Conservation (phyloP, 2,329 filamentous ascomycete species). For the Colletotrichum sp. region DNA sequence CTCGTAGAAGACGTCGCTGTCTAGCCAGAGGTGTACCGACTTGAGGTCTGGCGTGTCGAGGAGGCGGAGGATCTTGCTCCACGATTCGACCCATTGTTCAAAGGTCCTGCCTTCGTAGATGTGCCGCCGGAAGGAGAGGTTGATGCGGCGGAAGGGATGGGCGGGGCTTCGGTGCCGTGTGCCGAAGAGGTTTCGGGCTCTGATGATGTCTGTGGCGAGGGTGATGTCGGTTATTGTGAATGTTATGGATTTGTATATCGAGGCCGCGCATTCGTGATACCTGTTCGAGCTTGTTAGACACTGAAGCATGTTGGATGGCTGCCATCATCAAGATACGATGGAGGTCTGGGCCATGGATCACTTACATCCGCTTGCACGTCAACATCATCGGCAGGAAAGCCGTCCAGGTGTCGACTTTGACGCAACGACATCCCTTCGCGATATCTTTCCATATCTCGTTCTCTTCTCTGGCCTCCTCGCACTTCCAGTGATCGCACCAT, state of each 20-base stretch:
- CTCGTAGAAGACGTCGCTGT: conserved; percentile 15
- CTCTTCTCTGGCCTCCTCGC: conserved; percentile 6
- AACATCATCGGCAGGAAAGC: conserved; percentile 10
- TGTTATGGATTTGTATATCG: background rate
- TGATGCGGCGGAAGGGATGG: conserved; percentile 8
- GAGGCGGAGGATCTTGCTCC: background rate
- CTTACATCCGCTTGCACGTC: conserved; percentile 13
- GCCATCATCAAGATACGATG: no score
- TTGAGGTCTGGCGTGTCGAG: background rate
- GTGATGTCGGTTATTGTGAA: conserved; percentile 15
- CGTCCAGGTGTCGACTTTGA: background rate
- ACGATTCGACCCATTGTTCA: conserved; percentile 2
- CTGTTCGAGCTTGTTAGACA: background rate
- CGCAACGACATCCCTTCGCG: background rate
- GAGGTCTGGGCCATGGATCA: background rate
- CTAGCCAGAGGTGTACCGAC: conserved; percentile 4
- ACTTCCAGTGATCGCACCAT: conserved; percentile 16
- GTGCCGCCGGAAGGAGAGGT: conserved; percentile 1
- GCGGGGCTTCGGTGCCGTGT: background rate
- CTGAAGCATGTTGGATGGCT: background rate
- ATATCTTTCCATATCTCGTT: background rate
- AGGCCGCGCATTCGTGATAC: background rate
- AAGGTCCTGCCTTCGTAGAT: background rate
- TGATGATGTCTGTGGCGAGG: background rate
- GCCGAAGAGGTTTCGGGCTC: background rate